These are phyloP conservation scores for Russula virescens DNA, from an alignment of 768 basidiomycete genomes.

Conservation along the genomic window DNA sequence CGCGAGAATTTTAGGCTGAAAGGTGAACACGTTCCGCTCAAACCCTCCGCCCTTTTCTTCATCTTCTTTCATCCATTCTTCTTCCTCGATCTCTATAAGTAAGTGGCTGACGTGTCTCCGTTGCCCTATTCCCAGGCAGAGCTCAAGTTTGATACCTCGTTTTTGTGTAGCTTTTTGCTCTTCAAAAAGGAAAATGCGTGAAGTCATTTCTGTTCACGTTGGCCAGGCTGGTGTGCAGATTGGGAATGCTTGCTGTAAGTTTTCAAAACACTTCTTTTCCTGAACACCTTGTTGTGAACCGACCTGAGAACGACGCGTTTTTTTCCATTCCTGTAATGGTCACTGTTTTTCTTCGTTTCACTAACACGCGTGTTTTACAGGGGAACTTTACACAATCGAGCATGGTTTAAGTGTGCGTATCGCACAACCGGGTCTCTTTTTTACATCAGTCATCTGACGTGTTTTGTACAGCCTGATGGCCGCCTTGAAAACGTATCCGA, in stretches of 20 bases:
- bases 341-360: background rate
- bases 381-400: slow-evolving; percentile 99
- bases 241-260: slow-evolving; percentile 98
- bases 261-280: slow-evolving; percentile 17
- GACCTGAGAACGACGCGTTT: slow-evolving; percentile 24
- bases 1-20: slow-evolving; percentile 17
- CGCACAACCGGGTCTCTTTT: slow-evolving; percentile 25
- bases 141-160: background rate
- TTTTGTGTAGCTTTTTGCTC: slow-evolving; percentile 14
- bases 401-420: slow-evolving; percentile 87
- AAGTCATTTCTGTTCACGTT: slow-evolving; percentile 98
- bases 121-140: slow-evolving; percentile 3
- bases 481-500: slow-evolving; percentile 77
- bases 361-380: slow-evolving; percentile 36
- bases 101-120: slow-evolving; percentile 19
- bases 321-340: background rate
- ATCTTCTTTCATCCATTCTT: slow-evolving; percentile 36
- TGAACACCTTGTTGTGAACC: background rate
- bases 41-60: slow-evolving; percentile 34
- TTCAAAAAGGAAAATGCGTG: slow-evolving; percentile 58
- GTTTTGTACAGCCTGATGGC: slow-evolving; percentile 77
- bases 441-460: slow-evolving; percentile 22
- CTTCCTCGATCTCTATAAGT: slow-evolving; percentile 24
- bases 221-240: slow-evolving; percentile 98
- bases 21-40: slow-evolving; percentile 27